Evolutionary conservation across 2,329 filamentous ascomycete genomes (phyloP), one percentile per base, ranked within the genome.

Genomic region (Neopestalotiopsis sp.): DNA sequence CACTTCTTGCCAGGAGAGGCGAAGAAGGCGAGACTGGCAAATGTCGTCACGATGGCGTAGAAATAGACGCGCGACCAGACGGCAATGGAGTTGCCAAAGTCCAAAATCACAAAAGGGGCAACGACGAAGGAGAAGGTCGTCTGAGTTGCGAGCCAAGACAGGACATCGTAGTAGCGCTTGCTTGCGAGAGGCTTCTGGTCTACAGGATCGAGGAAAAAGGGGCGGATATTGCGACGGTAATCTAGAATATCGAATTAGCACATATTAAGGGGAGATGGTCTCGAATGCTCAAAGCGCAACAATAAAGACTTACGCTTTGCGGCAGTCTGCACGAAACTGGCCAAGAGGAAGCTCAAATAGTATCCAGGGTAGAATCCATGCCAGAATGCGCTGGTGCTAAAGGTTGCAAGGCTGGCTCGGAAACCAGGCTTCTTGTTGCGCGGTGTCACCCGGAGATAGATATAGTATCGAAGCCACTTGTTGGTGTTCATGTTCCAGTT

Each of bases 401-500:
- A 99, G 0, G 96, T 99, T 42, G 94, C 94, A 84, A 99, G 84
- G 76, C 93, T 98, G 65, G 96, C 96, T 69, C 95, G 88, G 84
- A 99, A 99, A 1, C 96, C 96, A 10, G 96, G 96, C 80, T 98
- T 99, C 85, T 94, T 96, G 67, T 96, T 96, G 74, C 93, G 92
- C 0, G 96, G 96, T 0, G 96, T 99, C 3, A 99, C 96, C 30
- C 96, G 91, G 62, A 99, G 86, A 78, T 98, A 99, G 74, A 99
- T 87, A 78, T 98, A 99, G 80, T 98, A 97, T 61, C 95, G 90
- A 70, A 99, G 84, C 96, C 96, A 99, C 76, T 94, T 90, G 80
- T 98, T 99, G 13, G 96, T 99, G 81, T 98, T 98, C 84, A 98
- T 97, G 80, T 99, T 99, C 96, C 96, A 99, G 76, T 90, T 92